Evolutionary conservation across 352 stramenopile species (phyloP).

Genomic region (Pythium brachiatum): DNA sequence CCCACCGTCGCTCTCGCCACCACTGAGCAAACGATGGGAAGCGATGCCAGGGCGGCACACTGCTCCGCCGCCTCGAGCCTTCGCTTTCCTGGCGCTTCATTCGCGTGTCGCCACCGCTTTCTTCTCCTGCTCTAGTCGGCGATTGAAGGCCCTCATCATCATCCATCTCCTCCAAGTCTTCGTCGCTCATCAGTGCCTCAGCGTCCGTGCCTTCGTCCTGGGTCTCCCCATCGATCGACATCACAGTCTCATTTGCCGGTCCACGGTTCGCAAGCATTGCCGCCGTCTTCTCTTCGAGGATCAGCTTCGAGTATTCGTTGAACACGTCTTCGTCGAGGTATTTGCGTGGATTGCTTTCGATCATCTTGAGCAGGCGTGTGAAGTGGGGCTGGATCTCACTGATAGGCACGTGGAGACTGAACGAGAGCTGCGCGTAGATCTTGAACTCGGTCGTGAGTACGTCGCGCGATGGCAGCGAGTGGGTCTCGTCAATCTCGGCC

Average conservation of each 20-base stretch:
- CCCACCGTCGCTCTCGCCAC: constrained; percentile 52
- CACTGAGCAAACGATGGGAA: constrained; percentile 72
- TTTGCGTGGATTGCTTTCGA: constrained; percentile 88
- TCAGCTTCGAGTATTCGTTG: constrained; percentile 60
- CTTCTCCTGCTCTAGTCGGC: constrained; percentile 23
- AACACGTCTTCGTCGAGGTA: constrained; percentile 88
- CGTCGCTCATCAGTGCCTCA: constrained; percentile 66
- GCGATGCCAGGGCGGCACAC: constrained; percentile 49
- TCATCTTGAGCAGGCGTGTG: constrained; percentile 73
- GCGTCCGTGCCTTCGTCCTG: constrained; percentile 65
- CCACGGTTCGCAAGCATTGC: constrained; percentile 10
- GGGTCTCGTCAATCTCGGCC: constrained; percentile 72
- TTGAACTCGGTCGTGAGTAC: constrained; percentile 89
- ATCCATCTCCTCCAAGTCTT: constrained; percentile 33
- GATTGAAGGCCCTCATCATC: not conserved
- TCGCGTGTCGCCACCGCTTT: constrained; percentile 26
- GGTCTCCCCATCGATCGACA: constrained; percentile 37
- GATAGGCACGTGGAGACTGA: constrained; percentile 83
- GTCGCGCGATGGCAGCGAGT: constrained; percentile 77
- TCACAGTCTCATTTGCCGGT: constrained; percentile 9
- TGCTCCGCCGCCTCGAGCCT: constrained; percentile 5
- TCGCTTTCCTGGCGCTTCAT: constrained; percentile 25
- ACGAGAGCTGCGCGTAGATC: constrained; percentile 88
- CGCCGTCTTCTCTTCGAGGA: constrained; percentile 65
- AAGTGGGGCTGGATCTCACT: constrained; percentile 86